Conservation (phyloP, 805 yeast genomes). For the Suhomyces emberorum region DNA sequence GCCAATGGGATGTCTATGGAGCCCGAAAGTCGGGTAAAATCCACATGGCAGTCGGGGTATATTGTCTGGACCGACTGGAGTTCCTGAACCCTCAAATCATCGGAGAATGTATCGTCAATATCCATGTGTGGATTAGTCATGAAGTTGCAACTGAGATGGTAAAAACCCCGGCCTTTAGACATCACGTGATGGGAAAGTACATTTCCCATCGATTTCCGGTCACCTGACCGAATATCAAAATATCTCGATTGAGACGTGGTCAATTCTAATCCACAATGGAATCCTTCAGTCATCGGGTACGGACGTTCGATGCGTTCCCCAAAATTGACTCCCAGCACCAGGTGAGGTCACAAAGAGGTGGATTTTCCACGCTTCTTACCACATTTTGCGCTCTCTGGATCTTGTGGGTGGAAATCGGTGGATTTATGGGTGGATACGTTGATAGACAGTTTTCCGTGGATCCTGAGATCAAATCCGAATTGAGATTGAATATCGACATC, state of each 20-base stretch:
- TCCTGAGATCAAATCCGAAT: constrained; percentile 48
- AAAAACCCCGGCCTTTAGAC: no score
- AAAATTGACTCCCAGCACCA: constrained; percentile 52
- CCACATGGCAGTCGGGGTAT: constrained; percentile 31
- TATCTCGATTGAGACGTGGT: neutral
- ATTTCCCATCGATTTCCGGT: neutral
- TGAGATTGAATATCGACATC: constrained; percentile 74
- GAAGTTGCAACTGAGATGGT: no score
- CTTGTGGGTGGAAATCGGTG: constrained; percentile 82
- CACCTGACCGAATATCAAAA: no score
- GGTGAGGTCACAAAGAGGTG: constrained; percentile 75
- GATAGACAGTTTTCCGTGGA: constrained; percentile 80
- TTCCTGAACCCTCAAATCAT: constrained; percentile 32
- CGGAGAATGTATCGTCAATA: no score
- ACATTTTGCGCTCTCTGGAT: constrained; percentile 61
- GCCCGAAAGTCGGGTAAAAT: constrained; percentile 17
- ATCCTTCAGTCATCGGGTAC: constrained; percentile 35
- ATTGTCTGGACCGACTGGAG: constrained; percentile 40
- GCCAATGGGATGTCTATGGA: constrained; percentile 22
- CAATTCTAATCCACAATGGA: constrained; percentile 25
- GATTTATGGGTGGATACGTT: constrained; percentile 75
- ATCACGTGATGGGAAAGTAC: no score
- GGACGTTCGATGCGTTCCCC: constrained; percentile 47
- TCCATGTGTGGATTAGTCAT: no score
- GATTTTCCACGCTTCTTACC: constrained; percentile 64